These are phyloP conservation scores for Blastocystis sp. DNA, from an alignment of 352 stramenopile genomes.

Conservation along the genomic window DNA sequence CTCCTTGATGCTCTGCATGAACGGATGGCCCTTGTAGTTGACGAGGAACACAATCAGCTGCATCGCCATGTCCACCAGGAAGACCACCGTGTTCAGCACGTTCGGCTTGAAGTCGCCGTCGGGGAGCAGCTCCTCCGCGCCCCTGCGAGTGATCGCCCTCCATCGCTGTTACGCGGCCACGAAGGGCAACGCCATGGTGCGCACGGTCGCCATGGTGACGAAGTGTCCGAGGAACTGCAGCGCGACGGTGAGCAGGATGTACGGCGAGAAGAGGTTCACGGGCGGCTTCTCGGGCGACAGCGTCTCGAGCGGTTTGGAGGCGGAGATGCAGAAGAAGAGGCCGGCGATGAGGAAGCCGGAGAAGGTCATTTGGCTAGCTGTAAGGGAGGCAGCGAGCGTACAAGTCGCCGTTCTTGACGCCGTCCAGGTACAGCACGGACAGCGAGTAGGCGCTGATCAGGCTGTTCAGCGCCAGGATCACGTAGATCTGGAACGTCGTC, in stretches of 20 bases:
- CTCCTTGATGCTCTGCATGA: constrained; percentile 93
- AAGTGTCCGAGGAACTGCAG: constrained; percentile 92
- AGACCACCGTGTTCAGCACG: constrained; percentile 95
- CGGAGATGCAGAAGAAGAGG: constrained; percentile 81
- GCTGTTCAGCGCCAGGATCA: constrained; percentile 97
- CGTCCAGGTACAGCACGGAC: constrained; percentile 94
- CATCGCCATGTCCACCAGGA: constrained; percentile 88
- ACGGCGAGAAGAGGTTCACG: constrained; percentile 88
- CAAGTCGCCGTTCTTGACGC: constrained; percentile 96
- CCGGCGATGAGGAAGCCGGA: constrained; percentile 77
- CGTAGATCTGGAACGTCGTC: constrained; percentile 96
- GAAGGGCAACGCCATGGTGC: constrained; percentile 85
- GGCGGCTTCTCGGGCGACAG: constrained; percentile 87
- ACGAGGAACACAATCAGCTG: constrained; percentile 94
- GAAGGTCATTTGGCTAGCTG: constrained; percentile 79
- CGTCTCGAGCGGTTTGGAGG: constrained; percentile 86
- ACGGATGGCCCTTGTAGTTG: constrained; percentile 96
- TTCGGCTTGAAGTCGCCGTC: constrained; percentile 93
- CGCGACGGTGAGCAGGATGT: constrained; percentile 87
- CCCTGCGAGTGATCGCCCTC: constrained; percentile 72
- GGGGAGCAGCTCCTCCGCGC: constrained; percentile 74
- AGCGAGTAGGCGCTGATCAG: constrained; percentile 95
- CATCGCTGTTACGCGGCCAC: constrained; percentile 76
- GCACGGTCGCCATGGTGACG: constrained; percentile 85
- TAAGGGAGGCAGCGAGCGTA: constrained; percentile 81